Percentiles rank a stretch among this genome's conserved stretches.
Evolutionary conservation across 2,329 filamentous ascomycete species (phyloP).

Genomic region (Pseudocercospora fuligena): DNA sequence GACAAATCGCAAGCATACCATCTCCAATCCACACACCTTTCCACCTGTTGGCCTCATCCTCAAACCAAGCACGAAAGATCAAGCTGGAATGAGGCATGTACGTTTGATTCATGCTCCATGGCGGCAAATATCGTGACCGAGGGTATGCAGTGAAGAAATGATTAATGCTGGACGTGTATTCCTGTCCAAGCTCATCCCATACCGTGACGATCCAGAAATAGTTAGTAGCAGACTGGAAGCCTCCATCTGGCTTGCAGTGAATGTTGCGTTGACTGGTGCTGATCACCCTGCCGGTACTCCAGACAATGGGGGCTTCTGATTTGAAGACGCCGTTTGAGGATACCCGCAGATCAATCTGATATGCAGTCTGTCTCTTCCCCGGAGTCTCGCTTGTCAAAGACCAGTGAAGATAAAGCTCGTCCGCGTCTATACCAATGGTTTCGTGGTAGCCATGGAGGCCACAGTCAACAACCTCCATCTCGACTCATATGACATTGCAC

Average conservation of each 20-base stretch:
- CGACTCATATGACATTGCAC: neutral
- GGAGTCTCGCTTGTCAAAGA: neutral
- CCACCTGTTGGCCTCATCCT: constrained; percentile 47
- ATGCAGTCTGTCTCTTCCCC: neutral
- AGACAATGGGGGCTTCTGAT: neutral
- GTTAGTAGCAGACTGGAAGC: constrained; percentile 44
- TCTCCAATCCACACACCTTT: constrained; percentile 50
- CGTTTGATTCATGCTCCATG: constrained; percentile 51
- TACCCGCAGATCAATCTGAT: constrained; percentile 38
- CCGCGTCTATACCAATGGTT: constrained; percentile 46
- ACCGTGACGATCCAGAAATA: constrained; percentile 41
- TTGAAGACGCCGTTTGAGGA: neutral
- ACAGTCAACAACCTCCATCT: constrained; percentile 40
- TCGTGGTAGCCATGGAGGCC: constrained; percentile 49
- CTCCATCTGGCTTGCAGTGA: constrained; percentile 37
- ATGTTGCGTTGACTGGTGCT: constrained; percentile 38
- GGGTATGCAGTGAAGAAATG: constrained; percentile 45
- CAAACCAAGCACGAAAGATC: constrained; percentile 51
- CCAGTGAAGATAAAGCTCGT: constrained; percentile 43
- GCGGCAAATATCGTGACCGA: constrained; percentile 42
- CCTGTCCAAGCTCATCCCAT: constrained; percentile 4
- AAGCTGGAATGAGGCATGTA: constrained; percentile 51
- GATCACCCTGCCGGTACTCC: constrained; percentile 13
- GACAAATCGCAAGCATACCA: constrained; percentile 8
- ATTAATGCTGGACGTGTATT: neutral